Conservation (phyloP, 805 yeast genomes). For the Lipomyces chichibuensis region DNA sequence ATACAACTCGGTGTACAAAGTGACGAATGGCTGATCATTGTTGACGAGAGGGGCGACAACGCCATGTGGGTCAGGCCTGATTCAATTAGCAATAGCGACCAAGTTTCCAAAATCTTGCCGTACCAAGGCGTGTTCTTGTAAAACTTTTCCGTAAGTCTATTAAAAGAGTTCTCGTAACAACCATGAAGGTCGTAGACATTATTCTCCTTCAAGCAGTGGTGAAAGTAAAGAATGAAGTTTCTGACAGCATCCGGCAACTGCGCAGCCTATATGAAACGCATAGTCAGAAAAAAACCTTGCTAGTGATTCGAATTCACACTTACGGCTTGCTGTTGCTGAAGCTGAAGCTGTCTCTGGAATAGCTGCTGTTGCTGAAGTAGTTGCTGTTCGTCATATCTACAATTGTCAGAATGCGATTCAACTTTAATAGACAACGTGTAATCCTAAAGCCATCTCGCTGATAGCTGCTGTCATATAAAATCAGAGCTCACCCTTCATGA, state of each 20-base stretch:
- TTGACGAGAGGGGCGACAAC: conserved; percentile 51
- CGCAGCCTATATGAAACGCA: conserved; percentile 30
- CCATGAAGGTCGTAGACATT: conserved; percentile 50
- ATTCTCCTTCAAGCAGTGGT: conserved; percentile 49
- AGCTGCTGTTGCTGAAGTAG: conserved; percentile 42
- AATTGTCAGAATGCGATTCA: background rate
- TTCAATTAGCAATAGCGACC: background rate
- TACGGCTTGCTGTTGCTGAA: conserved; percentile 37
- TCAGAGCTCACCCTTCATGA: conserved; percentile 29
- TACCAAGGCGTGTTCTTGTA: conserved; percentile 50
- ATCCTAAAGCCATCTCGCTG: background rate
- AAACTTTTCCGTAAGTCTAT: conserved; percentile 52
- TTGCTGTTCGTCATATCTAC: conserved; percentile 43
- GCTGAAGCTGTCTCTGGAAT: conserved; percentile 39
- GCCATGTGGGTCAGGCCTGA: conserved; percentile 48
- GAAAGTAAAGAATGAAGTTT: conserved; percentile 50
- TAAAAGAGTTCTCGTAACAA: conserved; percentile 52
- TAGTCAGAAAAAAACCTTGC: background rate
- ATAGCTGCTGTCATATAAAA: background rate
- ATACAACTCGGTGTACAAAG: conserved; percentile 54
- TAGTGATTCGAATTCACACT: background rate
- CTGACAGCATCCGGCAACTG: conserved; percentile 51
- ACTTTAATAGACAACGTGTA: background rate
- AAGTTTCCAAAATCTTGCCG: background rate
- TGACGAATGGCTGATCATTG: conserved; percentile 51